Evolutionary conservation across 805 yeast species (phyloP).

Genomic region (Jamesozyma rosinii): DNA sequence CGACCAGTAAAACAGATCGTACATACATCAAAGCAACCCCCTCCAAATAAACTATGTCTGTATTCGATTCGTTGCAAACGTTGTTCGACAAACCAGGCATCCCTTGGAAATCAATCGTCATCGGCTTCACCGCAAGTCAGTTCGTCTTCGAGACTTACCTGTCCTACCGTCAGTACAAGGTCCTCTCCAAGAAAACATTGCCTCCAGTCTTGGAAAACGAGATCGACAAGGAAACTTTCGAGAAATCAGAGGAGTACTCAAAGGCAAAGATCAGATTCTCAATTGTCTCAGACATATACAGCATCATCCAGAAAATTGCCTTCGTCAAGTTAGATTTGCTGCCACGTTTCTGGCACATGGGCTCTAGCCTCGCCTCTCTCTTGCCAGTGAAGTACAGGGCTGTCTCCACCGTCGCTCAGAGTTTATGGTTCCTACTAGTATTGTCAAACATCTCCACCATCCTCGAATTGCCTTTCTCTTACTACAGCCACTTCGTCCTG

Average conservation of each 20-base stretch:
- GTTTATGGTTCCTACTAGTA: constrained; percentile 53
- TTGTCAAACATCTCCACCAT: constrained; percentile 44
- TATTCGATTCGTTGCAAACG: constrained; percentile 27
- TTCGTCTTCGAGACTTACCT: constrained; percentile 67
- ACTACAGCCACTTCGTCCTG: constrained; percentile 74
- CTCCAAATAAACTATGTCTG: not conserved
- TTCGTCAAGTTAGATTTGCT: constrained; percentile 52
- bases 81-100: constrained; percentile 57
- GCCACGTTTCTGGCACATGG: constrained; percentile 51
- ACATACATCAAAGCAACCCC: too few species aligned
- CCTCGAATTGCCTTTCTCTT: constrained; percentile 55
- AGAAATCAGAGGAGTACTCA: constrained; percentile 69
- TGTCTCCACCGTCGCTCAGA: constrained; percentile 58
- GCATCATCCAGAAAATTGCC: constrained; percentile 47
- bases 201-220: constrained; percentile 64
- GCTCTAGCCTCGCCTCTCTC: constrained; percentile 33
- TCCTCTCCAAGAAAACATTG: constrained; percentile 43
- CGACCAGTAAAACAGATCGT: too few species aligned
- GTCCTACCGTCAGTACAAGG: constrained; percentile 66
- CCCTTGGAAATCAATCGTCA: constrained; percentile 71
- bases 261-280: constrained; percentile 68
- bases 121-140: constrained; percentile 68
- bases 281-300: constrained; percentile 43
- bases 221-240: constrained; percentile 63
- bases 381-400: constrained; percentile 27